phyloP scores from a whole-genome alignment of 106 monocot genomes.

The Allium cepa region DNA sequence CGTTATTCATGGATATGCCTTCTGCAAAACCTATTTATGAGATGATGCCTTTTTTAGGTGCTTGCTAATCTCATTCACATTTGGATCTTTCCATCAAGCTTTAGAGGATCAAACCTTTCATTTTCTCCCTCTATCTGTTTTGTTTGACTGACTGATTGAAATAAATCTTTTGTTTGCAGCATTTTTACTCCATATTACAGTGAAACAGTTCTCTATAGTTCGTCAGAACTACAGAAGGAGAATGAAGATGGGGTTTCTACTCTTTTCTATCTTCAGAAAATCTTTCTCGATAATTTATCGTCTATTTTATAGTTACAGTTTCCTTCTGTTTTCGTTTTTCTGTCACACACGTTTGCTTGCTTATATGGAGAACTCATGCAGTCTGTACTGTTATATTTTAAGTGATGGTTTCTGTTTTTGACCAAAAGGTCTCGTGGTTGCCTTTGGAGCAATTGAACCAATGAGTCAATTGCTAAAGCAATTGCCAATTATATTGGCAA shows the following conservation, averaged over 20 bases:
- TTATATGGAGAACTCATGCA: not conserved
- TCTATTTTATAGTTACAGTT: too few species aligned
- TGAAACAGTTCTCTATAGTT: conserved; percentile 93
- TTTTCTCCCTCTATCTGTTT: conserved; percentile 8
- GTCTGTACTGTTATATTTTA: too few species aligned
- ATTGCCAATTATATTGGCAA: too few species aligned
- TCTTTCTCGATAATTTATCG: conserved; percentile 68
- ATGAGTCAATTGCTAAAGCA: too few species aligned
- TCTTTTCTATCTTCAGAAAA: conserved; percentile 98
- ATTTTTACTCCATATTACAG: conserved; percentile 99
- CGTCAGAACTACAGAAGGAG: conserved; percentile 56
- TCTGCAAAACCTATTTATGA: conserved; percentile 73
- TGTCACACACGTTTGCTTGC: not conserved
- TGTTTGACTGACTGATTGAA: not conserved
- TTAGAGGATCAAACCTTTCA: not conserved
- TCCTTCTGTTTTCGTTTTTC: not conserved
- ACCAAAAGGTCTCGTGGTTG: too few species aligned
- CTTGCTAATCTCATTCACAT: not conserved
- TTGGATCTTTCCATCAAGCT: not conserved
- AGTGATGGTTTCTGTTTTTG: too few species aligned
- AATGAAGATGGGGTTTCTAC: conserved; percentile 97
- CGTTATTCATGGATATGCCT: conserved; percentile 96
- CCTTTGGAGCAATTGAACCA: too few species aligned
- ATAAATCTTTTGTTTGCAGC: conserved; percentile 15
- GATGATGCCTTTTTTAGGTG: conserved; percentile 95